Evolutionary conservation across 1,284 basidiomycete species (phyloP).

Genomic region (Exobasidium rhododendri): DNA sequence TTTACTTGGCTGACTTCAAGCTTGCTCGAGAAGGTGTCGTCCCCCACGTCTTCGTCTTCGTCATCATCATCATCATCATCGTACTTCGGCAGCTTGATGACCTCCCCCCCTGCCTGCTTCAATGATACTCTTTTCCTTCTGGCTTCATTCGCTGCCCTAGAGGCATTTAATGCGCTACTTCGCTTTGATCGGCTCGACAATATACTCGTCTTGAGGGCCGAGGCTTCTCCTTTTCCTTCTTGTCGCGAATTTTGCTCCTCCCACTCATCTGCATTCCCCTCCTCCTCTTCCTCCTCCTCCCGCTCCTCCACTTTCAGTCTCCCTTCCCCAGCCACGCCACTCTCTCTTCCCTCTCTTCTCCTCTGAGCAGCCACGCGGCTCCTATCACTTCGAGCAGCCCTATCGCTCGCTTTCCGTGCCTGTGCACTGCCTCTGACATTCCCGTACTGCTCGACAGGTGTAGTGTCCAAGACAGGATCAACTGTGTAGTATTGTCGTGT

Average conservation of each 20-base stretch:
- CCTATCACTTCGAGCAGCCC: constrained; percentile 2
- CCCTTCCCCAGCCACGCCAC: not conserved
- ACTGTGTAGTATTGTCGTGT: constrained; percentile 22
- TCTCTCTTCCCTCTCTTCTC: not conserved
- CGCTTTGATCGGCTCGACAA: not conserved
- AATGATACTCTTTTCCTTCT: not conserved
- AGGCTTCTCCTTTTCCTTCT: not conserved
- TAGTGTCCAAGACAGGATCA: not conserved
- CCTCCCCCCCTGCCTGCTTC: not conserved
- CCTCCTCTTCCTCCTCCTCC: not conserved
- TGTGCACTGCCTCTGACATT: not conserved
- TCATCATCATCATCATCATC: not conserved
- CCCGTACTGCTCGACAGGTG: no score
- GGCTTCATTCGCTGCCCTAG: not conserved
- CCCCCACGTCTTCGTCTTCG: not conserved
- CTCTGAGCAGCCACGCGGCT: not conserved
- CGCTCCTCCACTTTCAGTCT: not conserved
- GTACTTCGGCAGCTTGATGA: no score
- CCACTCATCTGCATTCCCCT: not conserved
- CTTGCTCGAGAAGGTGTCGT: constrained; percentile 19
- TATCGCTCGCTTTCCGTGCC: not conserved
- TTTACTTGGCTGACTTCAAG: constrained; percentile 68
- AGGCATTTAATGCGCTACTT: not conserved
- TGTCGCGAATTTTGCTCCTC: not conserved
- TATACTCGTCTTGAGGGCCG: not conserved